Conservation (phyloP, 805 yeast genomes). For the Cyberlindnera xylosilytica region DNA sequence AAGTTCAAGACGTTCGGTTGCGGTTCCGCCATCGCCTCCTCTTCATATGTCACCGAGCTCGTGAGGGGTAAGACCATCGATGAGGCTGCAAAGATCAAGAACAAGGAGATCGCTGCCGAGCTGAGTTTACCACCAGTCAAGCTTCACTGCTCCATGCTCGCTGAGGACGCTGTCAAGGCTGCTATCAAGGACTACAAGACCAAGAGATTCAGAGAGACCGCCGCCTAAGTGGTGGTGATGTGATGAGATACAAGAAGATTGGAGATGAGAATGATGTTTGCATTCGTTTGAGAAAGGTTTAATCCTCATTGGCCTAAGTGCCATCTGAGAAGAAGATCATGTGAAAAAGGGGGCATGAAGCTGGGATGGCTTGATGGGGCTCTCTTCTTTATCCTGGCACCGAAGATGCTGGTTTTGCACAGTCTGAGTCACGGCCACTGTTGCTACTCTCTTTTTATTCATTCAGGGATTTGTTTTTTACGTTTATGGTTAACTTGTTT, state of each 20-base stretch:
- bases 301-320: too few relatives aligned
- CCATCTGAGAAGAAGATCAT: too few relatives aligned
- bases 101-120: slow-evolving; percentile 93
- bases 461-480: slow-evolving; percentile 11
- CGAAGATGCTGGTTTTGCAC: not conserved
- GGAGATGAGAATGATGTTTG: too few relatives aligned
- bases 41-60: slow-evolving; percentile 91
- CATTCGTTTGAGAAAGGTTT: too few relatives aligned
- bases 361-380: too few relatives aligned
- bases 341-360: too few relatives aligned
- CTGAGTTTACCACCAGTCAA: slow-evolving; percentile 95
- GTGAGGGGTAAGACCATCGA: slow-evolving; percentile 93
- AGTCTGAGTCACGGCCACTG: too few relatives aligned
- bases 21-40: slow-evolving; percentile 96
- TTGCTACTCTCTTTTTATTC: not conserved
- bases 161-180: slow-evolving; percentile 97
- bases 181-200: slow-evolving; percentile 93
- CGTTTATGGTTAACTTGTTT: not conserved
- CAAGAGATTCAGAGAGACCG: slow-evolving; percentile 51
- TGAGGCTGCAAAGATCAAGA: slow-evolving; percentile 89
- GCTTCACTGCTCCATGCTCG: slow-evolving; percentile 96
- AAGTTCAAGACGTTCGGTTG: slow-evolving; percentile 99
- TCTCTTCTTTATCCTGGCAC: not conserved
- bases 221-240: slow-evolving; percentile 2
- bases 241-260: too few relatives aligned